phyloP scores from a whole-genome alignment of 2,329 filamentous ascomycete genomes.

The Dactylonectria estremocensis region DNA sequence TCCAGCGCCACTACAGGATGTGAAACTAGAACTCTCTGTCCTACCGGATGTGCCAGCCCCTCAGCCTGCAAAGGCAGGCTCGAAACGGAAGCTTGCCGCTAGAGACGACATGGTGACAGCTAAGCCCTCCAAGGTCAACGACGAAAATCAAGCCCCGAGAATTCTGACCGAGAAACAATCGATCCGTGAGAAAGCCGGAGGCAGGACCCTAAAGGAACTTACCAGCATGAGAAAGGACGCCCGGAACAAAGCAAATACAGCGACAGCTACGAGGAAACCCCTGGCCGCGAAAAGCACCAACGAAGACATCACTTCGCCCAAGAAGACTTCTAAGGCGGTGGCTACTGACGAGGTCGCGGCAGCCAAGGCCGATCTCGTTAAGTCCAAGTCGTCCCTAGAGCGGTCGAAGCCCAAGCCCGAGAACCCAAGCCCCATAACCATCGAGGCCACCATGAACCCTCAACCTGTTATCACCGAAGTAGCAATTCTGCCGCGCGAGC shows the following conservation, averaged over 20 bases:
- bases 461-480: conserved; percentile 38
- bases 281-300: conserved; percentile 73
- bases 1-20: conserved; percentile 3
- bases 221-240: conserved; percentile 60
- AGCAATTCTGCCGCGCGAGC: conserved; percentile 34
- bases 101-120: conserved; percentile 67
- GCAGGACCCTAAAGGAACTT: conserved; percentile 64
- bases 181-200: conserved; percentile 54
- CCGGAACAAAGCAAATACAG: conserved; percentile 50
- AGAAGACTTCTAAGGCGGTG: conserved; percentile 60
- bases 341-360: conserved; percentile 56
- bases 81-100: conserved; percentile 72
- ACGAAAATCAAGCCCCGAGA: conserved; percentile 50
- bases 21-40: conserved; percentile 11
- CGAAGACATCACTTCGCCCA: conserved; percentile 71
- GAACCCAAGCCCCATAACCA: conserved; percentile 38
- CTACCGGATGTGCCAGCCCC: conserved; percentile 31
- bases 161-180: conserved; percentile 46
- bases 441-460: conserved; percentile 38
- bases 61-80: conserved; percentile 60
- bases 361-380: conserved; percentile 56
- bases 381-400: conserved; percentile 47
- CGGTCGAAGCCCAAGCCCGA: conserved; percentile 49
- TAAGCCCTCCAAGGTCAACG: conserved; percentile 42
- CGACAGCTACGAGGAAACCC: conserved; percentile 60